These are phyloP conservation scores for Nannizzia gypsea DNA, from an alignment of 2,329 filamentous ascomycete genomes.

Conservation along the genomic window DNA sequence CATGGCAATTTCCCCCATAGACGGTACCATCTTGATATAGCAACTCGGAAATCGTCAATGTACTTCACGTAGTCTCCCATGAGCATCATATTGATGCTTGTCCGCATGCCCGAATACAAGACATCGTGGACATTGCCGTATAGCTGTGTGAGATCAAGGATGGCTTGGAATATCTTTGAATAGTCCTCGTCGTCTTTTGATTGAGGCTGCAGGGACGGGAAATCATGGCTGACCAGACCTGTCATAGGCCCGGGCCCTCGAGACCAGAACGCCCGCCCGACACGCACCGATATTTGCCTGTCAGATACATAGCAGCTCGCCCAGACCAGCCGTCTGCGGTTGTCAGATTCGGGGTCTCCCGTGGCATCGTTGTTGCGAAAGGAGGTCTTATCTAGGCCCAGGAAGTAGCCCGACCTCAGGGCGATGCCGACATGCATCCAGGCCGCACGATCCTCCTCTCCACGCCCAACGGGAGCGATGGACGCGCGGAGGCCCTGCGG, in stretches of 20 bases:
- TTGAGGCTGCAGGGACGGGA: constrained; percentile 51
- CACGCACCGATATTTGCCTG: constrained; percentile 56
- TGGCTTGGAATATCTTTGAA: constrained; percentile 58
- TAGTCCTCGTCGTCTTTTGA: constrained; percentile 53
- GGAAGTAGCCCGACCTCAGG: constrained; percentile 56
- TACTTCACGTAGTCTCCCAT: constrained; percentile 64
- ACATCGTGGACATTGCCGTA: constrained; percentile 66
- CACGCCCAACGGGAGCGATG: constrained; percentile 53
- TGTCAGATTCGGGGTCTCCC: constrained; percentile 47
- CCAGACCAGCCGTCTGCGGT: constrained; percentile 57
- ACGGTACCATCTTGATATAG: constrained; percentile 59
- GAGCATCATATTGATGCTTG: constrained; percentile 57
- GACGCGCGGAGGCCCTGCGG: constrained; percentile 51
- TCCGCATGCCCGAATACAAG: constrained; percentile 58
- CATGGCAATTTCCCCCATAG: constrained; percentile 57
- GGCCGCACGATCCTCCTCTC: constrained; percentile 61
- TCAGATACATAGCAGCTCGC: constrained; percentile 57
- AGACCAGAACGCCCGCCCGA: constrained; percentile 64
- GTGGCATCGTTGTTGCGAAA: constrained; percentile 48
- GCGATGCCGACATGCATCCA: constrained; percentile 69
- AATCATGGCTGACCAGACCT: constrained; percentile 53
- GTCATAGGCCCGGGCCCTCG: constrained; percentile 57
- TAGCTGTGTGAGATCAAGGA: constrained; percentile 57
- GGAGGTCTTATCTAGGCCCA: constrained; percentile 56
- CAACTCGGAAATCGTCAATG: constrained; percentile 59